Conservation (phyloP, 83 land plant species). For the Picea abies region DNA sequence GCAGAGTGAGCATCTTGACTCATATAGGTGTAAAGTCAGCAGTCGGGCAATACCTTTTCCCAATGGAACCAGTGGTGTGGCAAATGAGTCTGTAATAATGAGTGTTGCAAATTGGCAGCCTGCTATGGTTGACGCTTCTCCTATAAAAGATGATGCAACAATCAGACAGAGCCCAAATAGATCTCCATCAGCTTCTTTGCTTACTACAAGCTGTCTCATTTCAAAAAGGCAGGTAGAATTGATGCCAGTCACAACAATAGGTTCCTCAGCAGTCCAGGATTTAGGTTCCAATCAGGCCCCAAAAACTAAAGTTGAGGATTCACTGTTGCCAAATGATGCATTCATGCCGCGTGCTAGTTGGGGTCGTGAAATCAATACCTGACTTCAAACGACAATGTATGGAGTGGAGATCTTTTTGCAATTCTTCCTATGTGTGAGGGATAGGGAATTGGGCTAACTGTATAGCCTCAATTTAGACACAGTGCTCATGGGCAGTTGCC, state of each 20-base stretch:
- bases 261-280: not conserved
- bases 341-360: conserved; percentile 8
- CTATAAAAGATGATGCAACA: not conserved
- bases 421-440: not conserved
- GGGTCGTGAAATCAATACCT: conserved; percentile 23
- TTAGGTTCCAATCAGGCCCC: conserved; percentile 13
- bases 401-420: conserved; percentile 10
- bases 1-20: not conserved
- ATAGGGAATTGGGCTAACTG: not conserved
- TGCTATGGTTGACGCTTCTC: not conserved
- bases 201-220: not conserved
- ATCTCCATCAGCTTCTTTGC: not conserved
- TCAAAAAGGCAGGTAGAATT: not conserved
- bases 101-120: conserved; percentile 2
- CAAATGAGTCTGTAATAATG: not conserved
- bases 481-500: not conserved
- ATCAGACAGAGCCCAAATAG: conserved; percentile 14
- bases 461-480: not conserved
- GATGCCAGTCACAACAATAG: not conserved
- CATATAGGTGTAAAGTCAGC: not conserved
- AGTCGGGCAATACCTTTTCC: not conserved
- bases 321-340: conserved; percentile 4
- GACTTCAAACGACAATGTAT: not conserved
- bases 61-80: not conserved
- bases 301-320: not conserved